These are phyloP conservation scores for Diaporthe sp. DNA, from an alignment of 2,329 filamentous ascomycete species.

Conservation along the genomic window DNA sequence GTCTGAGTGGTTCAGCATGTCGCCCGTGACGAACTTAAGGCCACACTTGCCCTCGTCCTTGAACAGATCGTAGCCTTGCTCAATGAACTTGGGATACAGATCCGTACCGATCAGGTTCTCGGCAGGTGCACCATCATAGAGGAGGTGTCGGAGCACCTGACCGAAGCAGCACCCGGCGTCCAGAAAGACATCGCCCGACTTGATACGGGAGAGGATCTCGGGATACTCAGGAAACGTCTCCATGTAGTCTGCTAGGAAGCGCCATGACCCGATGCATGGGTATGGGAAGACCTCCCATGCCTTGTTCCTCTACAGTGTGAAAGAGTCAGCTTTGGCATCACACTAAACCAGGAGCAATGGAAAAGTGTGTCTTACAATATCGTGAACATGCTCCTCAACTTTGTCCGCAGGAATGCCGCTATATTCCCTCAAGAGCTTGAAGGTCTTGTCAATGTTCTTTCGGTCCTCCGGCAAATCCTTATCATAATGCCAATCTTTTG, in stretches of 20 bases:
- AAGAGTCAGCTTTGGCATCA: conserved; percentile 6
- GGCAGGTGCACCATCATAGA: conserved; percentile 54
- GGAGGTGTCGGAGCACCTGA: conserved; percentile 60
- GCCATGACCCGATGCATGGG: conserved; percentile 56
- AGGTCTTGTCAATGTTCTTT: conserved; percentile 42
- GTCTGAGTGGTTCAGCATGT: conserved; percentile 47
- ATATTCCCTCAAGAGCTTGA: conserved; percentile 45
- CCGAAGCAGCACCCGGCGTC: conserved; percentile 62
- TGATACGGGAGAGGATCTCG: conserved; percentile 48
- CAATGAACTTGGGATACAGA: conserved; percentile 51
- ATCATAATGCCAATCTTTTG: conserved; percentile 29
- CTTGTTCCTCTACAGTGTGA: conserved; percentile 49
- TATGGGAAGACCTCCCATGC: conserved; percentile 55
- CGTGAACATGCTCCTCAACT: conserved; percentile 44
- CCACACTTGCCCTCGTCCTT: conserved; percentile 46
- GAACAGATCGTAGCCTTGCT: conserved; percentile 53
- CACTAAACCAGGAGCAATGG: neutral
- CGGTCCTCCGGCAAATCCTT: conserved; percentile 39
- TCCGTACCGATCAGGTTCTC: conserved; percentile 56
- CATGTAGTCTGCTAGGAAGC: conserved; percentile 55
- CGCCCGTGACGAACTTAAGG: conserved; percentile 44
- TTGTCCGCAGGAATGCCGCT: conserved; percentile 44
- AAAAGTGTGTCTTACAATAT: conserved; percentile 40
- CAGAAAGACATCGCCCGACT: conserved; percentile 50
- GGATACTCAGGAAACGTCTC: conserved; percentile 50